Base-by-base conservation (phyloP, 2,329 filamentous ascomycete species). In the Nigrospora osmanthi region DNA sequence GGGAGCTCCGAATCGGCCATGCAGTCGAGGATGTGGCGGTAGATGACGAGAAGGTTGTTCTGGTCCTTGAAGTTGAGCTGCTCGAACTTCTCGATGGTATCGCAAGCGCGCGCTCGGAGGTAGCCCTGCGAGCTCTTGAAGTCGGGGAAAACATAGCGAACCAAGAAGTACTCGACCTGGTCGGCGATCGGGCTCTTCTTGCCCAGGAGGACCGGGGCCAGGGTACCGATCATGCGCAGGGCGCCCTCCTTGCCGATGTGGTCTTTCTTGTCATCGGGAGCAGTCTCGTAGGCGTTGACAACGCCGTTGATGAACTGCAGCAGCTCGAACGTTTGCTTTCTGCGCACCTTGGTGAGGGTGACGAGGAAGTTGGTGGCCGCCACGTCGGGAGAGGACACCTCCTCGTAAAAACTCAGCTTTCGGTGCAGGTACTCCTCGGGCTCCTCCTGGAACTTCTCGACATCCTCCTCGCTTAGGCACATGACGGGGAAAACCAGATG, bases 161-260 rank as follows among this genome's bases (percentile, higher is more conserved):
- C 91, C 54, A 98, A 86, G 75, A 98, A 98, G 66, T 95, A 96
- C 66, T 98, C 93, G 46, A 97, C 90, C 66, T 97, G 89, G 60
- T 95, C 87, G 33, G 91, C 93, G 53, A 98, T 96, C 1, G 93
- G 93, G 60, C 90, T 96, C 77, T 97, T 97, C 76, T 97, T 98
- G 55, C 89, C 89, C 33, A 98, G 75, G 40, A 98, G 94, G 43
- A 98, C 91, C 31, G 89, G 87, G 0, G 93, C 88, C 39, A 98
- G 72, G 1, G 91, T 96, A 23, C 90, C 93, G 59, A 98, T 97
- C 89, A 98, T 97, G 50, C 93, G 80, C 59, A 98, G 68, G 40
- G 93, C 93, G 58, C 93, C 93, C 66, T 98, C 93, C 73, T 98
- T 98, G 62, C 93, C 89, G 43, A 94, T 77, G 47, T 94, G 88